Percentiles rank a stretch among this genome's conserved stretches.
phyloP scores from a whole-genome alignment of 2,329 filamentous ascomycete genomes.

The Xylariaceae sp. region DNA sequence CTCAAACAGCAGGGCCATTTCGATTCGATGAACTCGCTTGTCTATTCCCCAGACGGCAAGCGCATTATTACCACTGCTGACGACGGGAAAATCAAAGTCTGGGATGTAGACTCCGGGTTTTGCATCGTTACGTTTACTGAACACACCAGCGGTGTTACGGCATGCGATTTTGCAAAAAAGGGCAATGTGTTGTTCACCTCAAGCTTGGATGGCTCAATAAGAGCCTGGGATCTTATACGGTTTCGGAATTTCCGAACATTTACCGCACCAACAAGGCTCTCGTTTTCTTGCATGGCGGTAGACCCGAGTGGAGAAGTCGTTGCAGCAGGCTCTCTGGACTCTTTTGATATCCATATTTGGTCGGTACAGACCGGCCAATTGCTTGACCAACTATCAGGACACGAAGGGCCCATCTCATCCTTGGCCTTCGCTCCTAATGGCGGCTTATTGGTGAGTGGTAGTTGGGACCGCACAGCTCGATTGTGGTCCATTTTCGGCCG shows the following conservation, averaged over 20 bases:
- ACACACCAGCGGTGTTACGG: conserved; percentile 89
- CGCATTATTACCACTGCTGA: conserved; percentile 90
- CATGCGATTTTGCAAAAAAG: conserved; percentile 90
- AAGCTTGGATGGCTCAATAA: conserved; percentile 86
- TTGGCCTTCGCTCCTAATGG: conserved; percentile 87
- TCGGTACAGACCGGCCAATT: conserved; percentile 96
- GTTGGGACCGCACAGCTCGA: conserved; percentile 93
- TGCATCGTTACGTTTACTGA: conserved; percentile 98
- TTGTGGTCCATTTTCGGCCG: conserved; percentile 95
- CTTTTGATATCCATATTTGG: conserved; percentile 97
- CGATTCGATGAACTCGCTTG: conserved; percentile 88
- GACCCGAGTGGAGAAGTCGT: conserved; percentile 96
- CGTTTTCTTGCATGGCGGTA: conserved; percentile 92
- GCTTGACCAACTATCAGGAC: conserved; percentile 82
- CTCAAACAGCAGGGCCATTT: conserved; percentile 97
- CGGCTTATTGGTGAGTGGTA: conserved; percentile 78
- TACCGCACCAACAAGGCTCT: conserved; percentile 83
- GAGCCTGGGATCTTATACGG: conserved; percentile 93
- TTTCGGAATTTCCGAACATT: conserved; percentile 98
- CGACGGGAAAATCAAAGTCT: conserved; percentile 97
- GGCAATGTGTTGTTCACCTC: conserved; percentile 95
- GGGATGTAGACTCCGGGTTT: conserved; percentile 95
- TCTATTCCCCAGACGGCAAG: conserved; percentile 91
- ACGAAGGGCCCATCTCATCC: conserved; percentile 88
- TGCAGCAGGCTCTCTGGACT: conserved; percentile 90